Percentiles rank a stretch among this genome's conserved stretches.
phyloP scores from a whole-genome alignment of 306 rosid genomes.

The Carpinus fangiana region DNA sequence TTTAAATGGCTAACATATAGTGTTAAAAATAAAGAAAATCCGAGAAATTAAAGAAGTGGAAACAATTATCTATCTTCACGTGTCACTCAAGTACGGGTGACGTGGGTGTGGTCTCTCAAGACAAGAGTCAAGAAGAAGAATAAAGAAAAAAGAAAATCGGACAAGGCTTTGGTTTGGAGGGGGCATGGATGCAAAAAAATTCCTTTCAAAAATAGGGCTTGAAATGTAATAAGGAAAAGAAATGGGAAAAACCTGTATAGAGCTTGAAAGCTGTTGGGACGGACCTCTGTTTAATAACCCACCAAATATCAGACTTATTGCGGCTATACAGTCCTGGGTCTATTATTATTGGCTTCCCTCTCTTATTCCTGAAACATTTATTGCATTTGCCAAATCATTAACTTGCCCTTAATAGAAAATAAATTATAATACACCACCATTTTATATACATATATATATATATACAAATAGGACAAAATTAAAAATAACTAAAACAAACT shows the following conservation, averaged over 20 bases:
- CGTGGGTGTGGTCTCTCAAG: slow-evolving; percentile 2
- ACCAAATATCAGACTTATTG: slow-evolving; percentile 93
- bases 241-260: slow-evolving; percentile 65
- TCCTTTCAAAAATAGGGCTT: background rate
- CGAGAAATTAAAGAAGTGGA: too few relatives aligned
- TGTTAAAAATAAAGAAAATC: background rate
- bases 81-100: too few relatives aligned
- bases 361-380: slow-evolving; percentile 64
- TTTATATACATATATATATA: background rate
- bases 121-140: background rate
- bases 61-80: too few relatives aligned
- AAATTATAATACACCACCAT: background rate
- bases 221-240: background rate
- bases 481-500: background rate
- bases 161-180: slow-evolving; percentile 7
- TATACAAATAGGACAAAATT: too few relatives aligned
- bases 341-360: slow-evolving; percentile 81
- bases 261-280: slow-evolving; percentile 88
- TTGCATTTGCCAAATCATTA: background rate
- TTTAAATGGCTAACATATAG: too few relatives aligned
- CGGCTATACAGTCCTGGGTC: slow-evolving; percentile 82
- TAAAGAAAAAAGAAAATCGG: background rate
- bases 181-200: slow-evolving; percentile 5
- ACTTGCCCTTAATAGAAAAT: background rate
- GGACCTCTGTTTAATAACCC: slow-evolving; percentile 73